Evolutionary conservation across 306 rosid species (phyloP).

Genomic region (Vigna unguiculata): DNA sequence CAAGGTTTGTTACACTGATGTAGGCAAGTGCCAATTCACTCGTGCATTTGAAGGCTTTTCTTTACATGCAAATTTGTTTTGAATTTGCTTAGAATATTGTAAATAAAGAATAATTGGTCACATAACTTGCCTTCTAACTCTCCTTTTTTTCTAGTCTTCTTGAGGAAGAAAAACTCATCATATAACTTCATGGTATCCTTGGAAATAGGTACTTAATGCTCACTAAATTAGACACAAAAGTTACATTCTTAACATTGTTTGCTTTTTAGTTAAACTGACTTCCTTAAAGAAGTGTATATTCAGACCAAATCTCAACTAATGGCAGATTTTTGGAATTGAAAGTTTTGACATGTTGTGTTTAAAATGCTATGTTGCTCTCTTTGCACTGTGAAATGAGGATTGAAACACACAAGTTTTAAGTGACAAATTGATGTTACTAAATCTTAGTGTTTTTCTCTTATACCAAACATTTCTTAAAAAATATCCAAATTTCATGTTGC

Average conservation of each 20-base stretch:
- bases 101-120: no score
- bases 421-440: not conserved
- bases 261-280: not conserved
- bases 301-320: not conserved
- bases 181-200: slow-evolving; percentile 94
- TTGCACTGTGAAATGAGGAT: not conserved
- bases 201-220: slow-evolving; percentile 74
- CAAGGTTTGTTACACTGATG: not conserved
- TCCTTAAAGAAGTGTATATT: not conserved
- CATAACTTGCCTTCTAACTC: not conserved
- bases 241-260: not conserved
- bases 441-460: no score
- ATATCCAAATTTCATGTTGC: no score
- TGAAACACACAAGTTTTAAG: not conserved
- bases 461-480: no score
- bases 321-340: not conserved
- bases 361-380: not conserved
- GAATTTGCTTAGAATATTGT: no score
- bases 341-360: not conserved
- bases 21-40: not conserved
- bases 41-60: not conserved
- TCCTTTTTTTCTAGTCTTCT: slow-evolving; percentile 68
- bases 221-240: not conserved
- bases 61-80: not conserved
- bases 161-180: slow-evolving; percentile 88